Percentiles rank a stretch among this genome's conserved stretches.
Evolutionary conservation across 1,284 basidiomycete genomes (phyloP).

Genomic region (Neotropicomus parvogracilis): DNA sequence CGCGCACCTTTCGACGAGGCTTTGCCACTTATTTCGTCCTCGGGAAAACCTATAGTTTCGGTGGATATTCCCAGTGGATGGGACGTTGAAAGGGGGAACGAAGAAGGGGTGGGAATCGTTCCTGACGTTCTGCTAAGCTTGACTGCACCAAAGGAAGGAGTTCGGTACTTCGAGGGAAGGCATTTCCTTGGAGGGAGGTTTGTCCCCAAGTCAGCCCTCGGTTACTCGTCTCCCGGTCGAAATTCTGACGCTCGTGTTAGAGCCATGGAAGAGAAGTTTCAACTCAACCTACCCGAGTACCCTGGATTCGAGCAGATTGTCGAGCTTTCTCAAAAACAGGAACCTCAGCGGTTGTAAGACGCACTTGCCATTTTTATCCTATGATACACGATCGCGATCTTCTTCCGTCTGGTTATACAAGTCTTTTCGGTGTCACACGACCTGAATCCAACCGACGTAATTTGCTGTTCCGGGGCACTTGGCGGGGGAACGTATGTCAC

Average conservation of each 20-base stretch:
- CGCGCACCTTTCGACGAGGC: conserved; percentile 84
- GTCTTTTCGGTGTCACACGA: no score
- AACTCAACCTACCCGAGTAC: conserved; percentile 76
- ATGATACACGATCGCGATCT: no score
- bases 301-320: conserved; percentile 79
- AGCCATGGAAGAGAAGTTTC: conserved; percentile 64
- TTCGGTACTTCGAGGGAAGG: conserved; percentile 67
- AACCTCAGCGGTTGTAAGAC: conserved; percentile 11
- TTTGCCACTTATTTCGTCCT: conserved; percentile 63
- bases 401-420: no score
- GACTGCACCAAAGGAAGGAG: conserved; percentile 92
- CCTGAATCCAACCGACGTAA: no score
- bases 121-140: conserved; percentile 86
- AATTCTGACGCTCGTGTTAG: conserved; percentile 37
- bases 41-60: conserved; percentile 75
- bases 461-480: no score
- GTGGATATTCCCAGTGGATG: conserved; percentile 97
- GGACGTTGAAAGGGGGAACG: conserved; percentile 82
- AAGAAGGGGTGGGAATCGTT: conserved; percentile 51
- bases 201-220: conserved; percentile 68
- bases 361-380: not conserved
- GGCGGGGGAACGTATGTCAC: no score
- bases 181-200: conserved; percentile 87
- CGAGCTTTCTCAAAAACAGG: conserved; percentile 45
- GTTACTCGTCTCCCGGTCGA: not conserved